Evolutionary conservation across 2,329 filamentous ascomycete species (phyloP).

Genomic region (Fusarium succisae): DNA sequence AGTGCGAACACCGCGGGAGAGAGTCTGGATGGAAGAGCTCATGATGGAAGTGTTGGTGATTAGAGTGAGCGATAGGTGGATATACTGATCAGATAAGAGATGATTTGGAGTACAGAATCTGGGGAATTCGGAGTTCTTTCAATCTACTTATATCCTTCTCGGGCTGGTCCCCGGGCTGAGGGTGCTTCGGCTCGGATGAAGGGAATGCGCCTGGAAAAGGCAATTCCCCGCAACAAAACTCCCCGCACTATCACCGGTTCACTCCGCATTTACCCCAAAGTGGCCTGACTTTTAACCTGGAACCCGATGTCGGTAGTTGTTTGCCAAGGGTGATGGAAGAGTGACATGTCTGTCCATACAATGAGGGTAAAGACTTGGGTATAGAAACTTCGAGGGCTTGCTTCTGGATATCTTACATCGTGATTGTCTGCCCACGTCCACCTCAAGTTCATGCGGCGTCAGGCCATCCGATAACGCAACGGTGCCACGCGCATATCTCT

Average conservation of each 20-base stretch:
- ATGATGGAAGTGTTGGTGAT: conserved; percentile 8
- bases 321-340: background rate
- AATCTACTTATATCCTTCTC: conserved; percentile 24
- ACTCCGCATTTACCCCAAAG: conserved; percentile 17
- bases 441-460: background rate
- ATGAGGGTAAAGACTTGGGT: background rate
- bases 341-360: background rate
- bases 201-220: conserved; percentile 22
- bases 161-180: conserved; percentile 9
- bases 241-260: conserved; percentile 13
- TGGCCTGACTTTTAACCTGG: conserved; percentile 13
- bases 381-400: background rate
- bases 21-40: conserved; percentile 36
- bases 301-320: conserved; percentile 13
- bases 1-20: conserved; percentile 27
- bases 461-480: background rate
- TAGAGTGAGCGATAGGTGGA: background rate
- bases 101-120: background rate
- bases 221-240: conserved; percentile 12
- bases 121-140: background rate
- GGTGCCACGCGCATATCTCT: background rate
- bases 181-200: conserved; percentile 31
- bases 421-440: background rate
- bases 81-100: background rate
- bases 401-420: background rate